A percentile compares a stretch with the other conserved stretches of the same genome.
Evolutionary conservation across 148 eudicot genomes (phyloP).

Genomic region (Nepenthes mirabilis): DNA sequence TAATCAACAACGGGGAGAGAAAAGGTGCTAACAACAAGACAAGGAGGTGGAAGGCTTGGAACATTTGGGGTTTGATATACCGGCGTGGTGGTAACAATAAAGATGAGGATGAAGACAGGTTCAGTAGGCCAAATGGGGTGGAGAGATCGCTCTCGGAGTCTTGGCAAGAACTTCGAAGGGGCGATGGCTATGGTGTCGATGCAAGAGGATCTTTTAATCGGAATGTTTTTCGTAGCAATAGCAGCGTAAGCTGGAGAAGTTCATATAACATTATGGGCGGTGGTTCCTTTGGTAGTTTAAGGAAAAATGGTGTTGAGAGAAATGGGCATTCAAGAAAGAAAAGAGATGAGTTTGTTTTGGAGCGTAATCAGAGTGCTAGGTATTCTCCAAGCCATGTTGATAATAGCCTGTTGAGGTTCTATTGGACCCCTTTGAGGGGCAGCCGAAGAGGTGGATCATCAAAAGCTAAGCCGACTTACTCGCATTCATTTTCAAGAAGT

Average conservation of each 20-base stretch:
- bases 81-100: constrained; percentile 34
- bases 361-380: constrained; percentile 33
- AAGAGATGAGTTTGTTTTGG: constrained; percentile 28
- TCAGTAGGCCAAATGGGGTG: constrained; percentile 60
- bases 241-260: constrained; percentile 87
- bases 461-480: constrained; percentile 22
- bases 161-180: constrained; percentile 60
- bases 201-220: constrained; percentile 30
- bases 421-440: constrained; percentile 63
- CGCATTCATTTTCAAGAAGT: constrained; percentile 37
- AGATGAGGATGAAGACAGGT: constrained; percentile 49
- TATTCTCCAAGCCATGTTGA: constrained; percentile 43
- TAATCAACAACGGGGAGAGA: constrained; percentile 26
- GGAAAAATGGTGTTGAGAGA: constrained; percentile 32
- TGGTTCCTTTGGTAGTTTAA: constrained; percentile 31
- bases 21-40: constrained; percentile 55
- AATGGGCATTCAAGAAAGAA: constrained; percentile 26
- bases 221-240: constrained; percentile 51
- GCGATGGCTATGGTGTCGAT: constrained; percentile 38
- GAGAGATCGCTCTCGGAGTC: constrained; percentile 72
- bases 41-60: constrained; percentile 69
- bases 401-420: constrained; percentile 65
- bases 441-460: constrained; percentile 39
- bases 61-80: constrained; percentile 66
- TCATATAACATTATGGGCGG: constrained; percentile 18